Evolutionary conservation across 495 filamentous ascomycete species (phyloP).

Genomic region (Pyronema domesticum): DNA sequence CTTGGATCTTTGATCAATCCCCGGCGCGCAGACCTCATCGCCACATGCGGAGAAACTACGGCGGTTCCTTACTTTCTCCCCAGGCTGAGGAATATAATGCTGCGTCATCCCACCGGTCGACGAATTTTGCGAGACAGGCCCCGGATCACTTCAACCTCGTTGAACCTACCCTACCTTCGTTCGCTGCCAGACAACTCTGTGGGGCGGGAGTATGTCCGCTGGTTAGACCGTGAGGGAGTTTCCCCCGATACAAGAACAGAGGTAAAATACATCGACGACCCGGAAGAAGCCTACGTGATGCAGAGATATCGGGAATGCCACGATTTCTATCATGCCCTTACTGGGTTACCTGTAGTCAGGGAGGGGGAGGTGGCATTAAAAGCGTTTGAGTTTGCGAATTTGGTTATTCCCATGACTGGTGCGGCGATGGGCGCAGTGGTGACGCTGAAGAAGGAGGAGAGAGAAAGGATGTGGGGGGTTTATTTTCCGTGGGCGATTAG

Average conservation of each 20-base stretch:
- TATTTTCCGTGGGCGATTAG: conserved; percentile 83
- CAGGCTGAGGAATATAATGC: conserved; percentile 83
- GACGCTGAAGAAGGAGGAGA: conserved; percentile 59
- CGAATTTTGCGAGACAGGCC: conserved; percentile 82
- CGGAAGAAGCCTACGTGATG: conserved; percentile 95
- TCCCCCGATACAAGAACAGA: conserved; percentile 63
- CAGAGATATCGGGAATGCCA: conserved; percentile 95
- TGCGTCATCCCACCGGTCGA: conserved; percentile 62
- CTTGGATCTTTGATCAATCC: conserved; percentile 64
- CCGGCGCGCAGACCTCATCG: conserved; percentile 80
- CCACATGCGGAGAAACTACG: conserved; percentile 79
- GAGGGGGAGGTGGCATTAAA: conserved; percentile 93
- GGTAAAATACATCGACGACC: conserved; percentile 83
- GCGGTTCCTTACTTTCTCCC: conserved; percentile 90
- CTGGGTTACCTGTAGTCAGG: conserved; percentile 72
- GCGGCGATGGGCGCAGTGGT: conserved; percentile 52
- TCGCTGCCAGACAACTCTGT: conserved; percentile 54
- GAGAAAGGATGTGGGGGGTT: conserved; percentile 47
- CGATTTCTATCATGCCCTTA: conserved; percentile 95
- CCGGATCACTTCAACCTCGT: conserved; percentile 62
- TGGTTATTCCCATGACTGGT: conserved; percentile 85
- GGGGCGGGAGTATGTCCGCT: conserved; percentile 65
- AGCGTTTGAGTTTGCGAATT: conserved; percentile 92
- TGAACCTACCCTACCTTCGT: conserved; percentile 54
- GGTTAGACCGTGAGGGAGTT: conserved; percentile 85